Evolutionary conservation across 306 rosid species (phyloP).

Genomic region (Lithocarpus polystachyus): DNA sequence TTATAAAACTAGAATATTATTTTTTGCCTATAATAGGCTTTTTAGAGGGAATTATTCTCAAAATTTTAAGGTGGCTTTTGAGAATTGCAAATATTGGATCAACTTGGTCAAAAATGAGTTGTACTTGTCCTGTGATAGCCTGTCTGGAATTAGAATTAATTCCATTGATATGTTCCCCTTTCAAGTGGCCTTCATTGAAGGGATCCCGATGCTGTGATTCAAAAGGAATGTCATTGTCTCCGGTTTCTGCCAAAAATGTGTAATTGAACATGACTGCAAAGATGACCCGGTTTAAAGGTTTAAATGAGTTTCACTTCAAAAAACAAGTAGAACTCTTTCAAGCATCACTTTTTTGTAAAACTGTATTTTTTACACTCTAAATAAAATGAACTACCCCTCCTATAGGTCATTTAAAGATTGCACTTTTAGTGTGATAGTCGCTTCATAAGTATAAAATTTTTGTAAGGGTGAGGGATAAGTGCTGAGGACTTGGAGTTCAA

Average conservation of each 20-base stretch:
- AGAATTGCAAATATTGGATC: no score
- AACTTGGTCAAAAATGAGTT: not conserved
- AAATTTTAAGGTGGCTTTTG: not conserved
- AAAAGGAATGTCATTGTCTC: not conserved
- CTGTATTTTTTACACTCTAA: no score
- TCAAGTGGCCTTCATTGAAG: not conserved
- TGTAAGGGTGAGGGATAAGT: no score
- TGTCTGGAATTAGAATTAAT: not conserved
- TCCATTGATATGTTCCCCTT: not conserved
- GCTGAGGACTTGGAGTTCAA: no score
- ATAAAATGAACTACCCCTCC: no score
- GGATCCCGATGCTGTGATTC: not conserved
- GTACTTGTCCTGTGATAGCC: not conserved
- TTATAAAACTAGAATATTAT: not conserved
- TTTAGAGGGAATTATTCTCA: not conserved
- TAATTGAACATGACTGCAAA: not conserved
- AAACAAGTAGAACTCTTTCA: no score
- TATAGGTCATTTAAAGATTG: no score
- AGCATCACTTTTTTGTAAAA: no score
- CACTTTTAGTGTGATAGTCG: fast-evolving
- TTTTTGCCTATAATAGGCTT: not conserved
- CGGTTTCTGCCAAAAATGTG: not conserved
- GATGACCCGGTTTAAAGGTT: not conserved
- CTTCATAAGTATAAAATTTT: no score
- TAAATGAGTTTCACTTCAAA: no score